Evolutionary conservation across 2,329 filamentous ascomycete species (phyloP).

Genomic region (Xylariaceae sp.): DNA sequence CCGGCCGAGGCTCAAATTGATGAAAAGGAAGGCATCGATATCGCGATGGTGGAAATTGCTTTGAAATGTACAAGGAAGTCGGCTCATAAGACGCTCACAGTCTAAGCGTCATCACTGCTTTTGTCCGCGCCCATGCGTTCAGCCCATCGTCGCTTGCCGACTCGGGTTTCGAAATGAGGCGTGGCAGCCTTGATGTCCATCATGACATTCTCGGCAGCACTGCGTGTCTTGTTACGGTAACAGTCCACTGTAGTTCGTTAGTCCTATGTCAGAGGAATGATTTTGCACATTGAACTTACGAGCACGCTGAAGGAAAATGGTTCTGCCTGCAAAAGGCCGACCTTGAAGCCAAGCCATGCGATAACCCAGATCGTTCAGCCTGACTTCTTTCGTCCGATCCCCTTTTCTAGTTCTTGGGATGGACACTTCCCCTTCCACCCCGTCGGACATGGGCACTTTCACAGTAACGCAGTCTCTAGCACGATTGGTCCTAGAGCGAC

Average conservation of each 20-base stretch:
- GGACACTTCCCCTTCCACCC: constrained; percentile 66
- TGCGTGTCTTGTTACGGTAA: constrained; percentile 62
- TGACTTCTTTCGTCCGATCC: constrained; percentile 76
- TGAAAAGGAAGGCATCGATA: background rate
- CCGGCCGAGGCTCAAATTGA: background rate
- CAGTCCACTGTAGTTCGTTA: constrained; percentile 68
- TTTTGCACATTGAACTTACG: constrained; percentile 55
- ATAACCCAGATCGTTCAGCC: constrained; percentile 88
- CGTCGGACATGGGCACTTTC: constrained; percentile 64
- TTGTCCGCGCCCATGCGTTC: constrained; percentile 48
- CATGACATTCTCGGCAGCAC: constrained; percentile 65
- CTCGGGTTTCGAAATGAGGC: constrained; percentile 83
- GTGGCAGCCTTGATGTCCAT: constrained; percentile 71
- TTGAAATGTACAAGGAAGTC: background rate
- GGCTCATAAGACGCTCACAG: background rate
- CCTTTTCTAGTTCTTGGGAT: constrained; percentile 70
- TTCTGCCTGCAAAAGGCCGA: constrained; percentile 80
- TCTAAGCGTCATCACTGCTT: constrained; percentile 31
- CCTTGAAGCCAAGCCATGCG: constrained; percentile 97
- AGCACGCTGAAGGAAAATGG: constrained; percentile 85
- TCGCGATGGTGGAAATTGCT: background rate
- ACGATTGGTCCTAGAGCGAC: constrained; percentile 34
- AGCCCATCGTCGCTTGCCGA: constrained; percentile 74
- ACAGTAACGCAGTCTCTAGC: constrained; percentile 42
- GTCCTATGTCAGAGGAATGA: no score